These are phyloP conservation scores for Agroathelia rolfsii DNA, from an alignment of 1,284 basidiomycete genomes.

Conservation along the genomic window DNA sequence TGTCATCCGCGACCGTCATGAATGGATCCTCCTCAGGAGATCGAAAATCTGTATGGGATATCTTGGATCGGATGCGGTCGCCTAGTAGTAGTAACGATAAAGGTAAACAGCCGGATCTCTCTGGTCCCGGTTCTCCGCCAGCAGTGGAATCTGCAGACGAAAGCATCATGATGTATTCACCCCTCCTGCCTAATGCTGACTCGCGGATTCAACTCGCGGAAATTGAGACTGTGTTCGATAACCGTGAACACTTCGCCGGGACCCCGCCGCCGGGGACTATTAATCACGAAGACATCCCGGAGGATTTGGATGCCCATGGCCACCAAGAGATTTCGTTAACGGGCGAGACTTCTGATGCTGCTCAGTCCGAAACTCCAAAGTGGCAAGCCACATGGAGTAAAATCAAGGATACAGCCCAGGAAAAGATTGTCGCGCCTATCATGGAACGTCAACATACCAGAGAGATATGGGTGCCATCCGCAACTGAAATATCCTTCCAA, in stretches of 20 bases:
- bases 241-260: slow-evolving; percentile 11
- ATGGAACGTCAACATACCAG: too few relatives aligned
- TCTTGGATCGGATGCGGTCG: slow-evolving; percentile 42
- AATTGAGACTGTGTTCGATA: slow-evolving; percentile 45
- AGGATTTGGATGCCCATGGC: too few relatives aligned
- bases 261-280: too few relatives aligned
- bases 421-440: slow-evolving; percentile 7
- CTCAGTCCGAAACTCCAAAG: slow-evolving; percentile 21
- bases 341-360: too few relatives aligned
- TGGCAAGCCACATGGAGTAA: slow-evolving; percentile 17
- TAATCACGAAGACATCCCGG: too few relatives aligned
- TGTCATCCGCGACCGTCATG: slow-evolving; percentile 48
- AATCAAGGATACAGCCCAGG: slow-evolving; percentile 10
- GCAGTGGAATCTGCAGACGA: slow-evolving; percentile 38
- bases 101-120: slow-evolving; percentile 11
- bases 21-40: slow-evolving; percentile 34
- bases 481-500: slow-evolving; percentile 57
- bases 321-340: too few relatives aligned
- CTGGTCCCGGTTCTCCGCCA: slow-evolving; percentile 14
- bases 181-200: slow-evolving; percentile 47
- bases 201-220: slow-evolving; percentile 60
- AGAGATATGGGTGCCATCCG: slow-evolving; percentile 69
- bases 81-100: slow-evolving; percentile 16
- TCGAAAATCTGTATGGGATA: slow-evolving; percentile 46
- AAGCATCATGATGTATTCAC: slow-evolving; percentile 65